A percentile compares a stretch with the other conserved stretches of the same genome.
Conservation (phyloP, 495 filamentous ascomycete species). For the Penicillium riverlandense region DNA sequence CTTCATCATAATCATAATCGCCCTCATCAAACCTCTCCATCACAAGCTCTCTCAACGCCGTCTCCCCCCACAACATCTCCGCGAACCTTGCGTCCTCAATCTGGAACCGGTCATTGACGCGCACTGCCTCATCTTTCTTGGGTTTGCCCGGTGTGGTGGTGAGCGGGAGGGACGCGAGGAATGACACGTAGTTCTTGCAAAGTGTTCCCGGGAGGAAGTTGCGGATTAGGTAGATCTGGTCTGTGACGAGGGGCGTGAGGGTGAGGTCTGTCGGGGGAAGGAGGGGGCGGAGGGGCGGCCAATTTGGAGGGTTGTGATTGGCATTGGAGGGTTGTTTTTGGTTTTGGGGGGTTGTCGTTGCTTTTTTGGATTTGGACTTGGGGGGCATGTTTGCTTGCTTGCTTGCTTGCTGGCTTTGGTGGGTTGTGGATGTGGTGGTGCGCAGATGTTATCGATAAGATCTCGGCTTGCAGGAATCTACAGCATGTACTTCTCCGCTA, state of each 20-base stretch:
- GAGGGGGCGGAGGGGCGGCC: constrained; percentile 72
- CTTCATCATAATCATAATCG: constrained; percentile 35
- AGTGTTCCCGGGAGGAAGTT: constrained; percentile 74
- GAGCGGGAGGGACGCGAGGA: constrained; percentile 67
- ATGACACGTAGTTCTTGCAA: constrained; percentile 74
- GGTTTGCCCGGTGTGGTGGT: constrained; percentile 77
- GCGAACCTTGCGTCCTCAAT: constrained; percentile 71
- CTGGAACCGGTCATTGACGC: constrained; percentile 90
- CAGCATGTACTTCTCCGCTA: too few relatives aligned
- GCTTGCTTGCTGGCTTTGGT: constrained; percentile 8
- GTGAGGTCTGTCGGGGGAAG: constrained; percentile 60
- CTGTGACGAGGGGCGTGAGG: constrained; percentile 48
- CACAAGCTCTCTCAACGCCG: constrained; percentile 26
- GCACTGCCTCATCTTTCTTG: constrained; percentile 74
- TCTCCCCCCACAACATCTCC: constrained; percentile 58
- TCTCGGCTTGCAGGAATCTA: too few relatives aligned
- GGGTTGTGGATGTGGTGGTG: neutral
- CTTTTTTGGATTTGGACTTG: constrained; percentile 22
- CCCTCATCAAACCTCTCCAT: constrained; percentile 9
- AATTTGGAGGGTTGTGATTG: constrained; percentile 44
- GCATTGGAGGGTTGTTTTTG: constrained; percentile 9
- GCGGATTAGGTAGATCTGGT: constrained; percentile 69
- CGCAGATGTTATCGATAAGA: too few relatives aligned
- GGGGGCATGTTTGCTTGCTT: constrained; percentile 1
- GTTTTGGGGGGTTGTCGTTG: constrained; percentile 6